phyloP scores from a whole-genome alignment of 768 basidiomycete species.

The Lentinula aciculospora region DNA sequence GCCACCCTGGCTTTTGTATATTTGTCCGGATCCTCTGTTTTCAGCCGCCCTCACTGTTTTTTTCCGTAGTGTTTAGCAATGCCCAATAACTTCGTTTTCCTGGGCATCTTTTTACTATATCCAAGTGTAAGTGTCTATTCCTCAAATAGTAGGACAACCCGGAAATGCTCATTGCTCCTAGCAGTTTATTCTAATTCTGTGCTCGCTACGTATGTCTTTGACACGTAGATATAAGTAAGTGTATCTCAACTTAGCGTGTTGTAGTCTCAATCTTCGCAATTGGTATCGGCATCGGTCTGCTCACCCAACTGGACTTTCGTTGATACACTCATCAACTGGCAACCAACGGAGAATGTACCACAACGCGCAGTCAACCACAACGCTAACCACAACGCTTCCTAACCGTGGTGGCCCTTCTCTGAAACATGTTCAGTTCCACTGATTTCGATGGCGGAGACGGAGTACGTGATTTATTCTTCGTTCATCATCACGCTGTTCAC shows the following conservation, averaged over 20 bases:
- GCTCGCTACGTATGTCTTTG: conserved; percentile 9
- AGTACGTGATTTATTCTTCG: not conserved
- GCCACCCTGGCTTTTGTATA: conserved; percentile 7
- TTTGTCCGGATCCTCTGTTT: not conserved
- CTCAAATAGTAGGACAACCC: not conserved
- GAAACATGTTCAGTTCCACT: not conserved
- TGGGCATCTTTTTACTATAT: conserved; percentile 6
- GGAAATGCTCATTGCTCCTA: no score
- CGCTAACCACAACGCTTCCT: not conserved
- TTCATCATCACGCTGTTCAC: not conserved
- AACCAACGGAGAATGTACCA: no score
- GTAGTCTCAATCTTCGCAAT: conserved; percentile 11
- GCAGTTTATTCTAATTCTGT: conserved; percentile 11
- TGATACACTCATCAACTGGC: no score
- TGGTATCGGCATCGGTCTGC: conserved; percentile 13
- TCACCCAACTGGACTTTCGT: conserved; percentile 4
- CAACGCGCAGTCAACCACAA: no score
- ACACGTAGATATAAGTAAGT: not conserved
- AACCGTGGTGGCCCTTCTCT: not conserved
- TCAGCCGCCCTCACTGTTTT: no score
- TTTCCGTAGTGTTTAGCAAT: conserved; percentile 6
- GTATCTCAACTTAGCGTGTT: not conserved
- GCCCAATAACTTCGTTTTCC: conserved; percentile 9
- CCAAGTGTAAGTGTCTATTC: conserved; percentile 5
- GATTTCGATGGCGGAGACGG: not conserved